Base-by-base conservation (phyloP, 257 asterid genomes). In the Fraxinus excelsior region DNA sequence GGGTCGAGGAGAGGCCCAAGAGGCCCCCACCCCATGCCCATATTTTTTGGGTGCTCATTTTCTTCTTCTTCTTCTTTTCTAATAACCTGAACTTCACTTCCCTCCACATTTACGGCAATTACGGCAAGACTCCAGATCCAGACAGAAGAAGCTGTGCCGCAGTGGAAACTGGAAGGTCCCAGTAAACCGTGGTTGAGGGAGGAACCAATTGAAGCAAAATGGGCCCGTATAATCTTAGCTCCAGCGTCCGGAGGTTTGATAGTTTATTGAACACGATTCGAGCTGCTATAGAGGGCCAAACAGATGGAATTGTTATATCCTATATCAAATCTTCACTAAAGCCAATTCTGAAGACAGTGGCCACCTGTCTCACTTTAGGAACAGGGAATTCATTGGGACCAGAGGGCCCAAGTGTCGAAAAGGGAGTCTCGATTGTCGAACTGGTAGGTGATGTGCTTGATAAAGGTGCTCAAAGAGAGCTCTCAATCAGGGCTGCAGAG, bases 371-470 rank as follows among this genome's bases (percentile, higher is more conserved):
- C 82, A 95, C 99, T 32, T 75, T 95, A 77, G 99, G 99, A 74
- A 95, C 99, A 10, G 99, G 99, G 66, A 95, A 93, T 81, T 91
- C 99, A 2, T 84, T 95, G 82, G 99, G 99, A 81, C 99, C 99
- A 28, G 99, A 95, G 90, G 99, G 99, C 74, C 99, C 99, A 10
- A 95, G 98, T 78, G 98, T 95, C 37, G 99, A 95, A 83, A 93
- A 93, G 71, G 97, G 98, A 51, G 90, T 87, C 35, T 90, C 97
- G 12, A 75, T 91, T 78, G 96, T 97, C 76, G 91, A 91, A 82
- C 97, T 92, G 80, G 85, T 93, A 4, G 96, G 96, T 37, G 12
- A 80, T 29, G 74, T 90, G 76, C 74, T 89, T 21, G 93, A 90
- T 73, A 90, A 78, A 70, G 80, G 90, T 72, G 84, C 88, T 72